These are phyloP conservation scores for Fraxinus paxiana DNA, from an alignment of 305 asterid species.

Conservation along the genomic window DNA sequence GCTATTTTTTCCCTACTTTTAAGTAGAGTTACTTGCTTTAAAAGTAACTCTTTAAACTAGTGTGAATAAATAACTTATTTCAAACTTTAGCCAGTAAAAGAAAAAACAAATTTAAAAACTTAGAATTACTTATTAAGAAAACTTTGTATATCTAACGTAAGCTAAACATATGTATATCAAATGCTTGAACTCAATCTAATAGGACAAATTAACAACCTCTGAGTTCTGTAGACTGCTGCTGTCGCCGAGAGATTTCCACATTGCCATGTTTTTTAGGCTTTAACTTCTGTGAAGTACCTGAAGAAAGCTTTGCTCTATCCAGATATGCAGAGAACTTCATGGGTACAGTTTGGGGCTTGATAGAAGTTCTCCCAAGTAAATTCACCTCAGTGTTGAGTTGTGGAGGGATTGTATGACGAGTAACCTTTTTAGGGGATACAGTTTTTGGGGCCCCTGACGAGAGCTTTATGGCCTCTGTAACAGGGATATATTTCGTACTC, in stretches of 20 bases:
- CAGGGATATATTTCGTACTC: conserved; percentile 39
- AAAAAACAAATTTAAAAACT: background rate
- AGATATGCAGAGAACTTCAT: background rate
- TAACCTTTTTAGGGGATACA: background rate
- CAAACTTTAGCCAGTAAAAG: background rate
- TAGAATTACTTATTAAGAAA: background rate
- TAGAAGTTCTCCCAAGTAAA: conserved; percentile 13
- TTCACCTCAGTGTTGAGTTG: conserved; percentile 12
- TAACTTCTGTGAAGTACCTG: conserved; percentile 16
- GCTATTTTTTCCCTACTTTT: background rate
- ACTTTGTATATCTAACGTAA: background rate
- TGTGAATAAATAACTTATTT: background rate
- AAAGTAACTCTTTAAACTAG: background rate
- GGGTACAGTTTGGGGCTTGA: conserved; percentile 17
- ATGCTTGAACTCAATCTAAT: background rate
- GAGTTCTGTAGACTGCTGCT: conserved; percentile 19
- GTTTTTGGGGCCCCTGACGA: conserved; percentile 30
- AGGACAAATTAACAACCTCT: conserved; percentile 29
- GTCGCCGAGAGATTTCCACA: conserved; percentile 4
- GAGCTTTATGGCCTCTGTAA: conserved; percentile 37
- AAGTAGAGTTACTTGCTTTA: background rate
- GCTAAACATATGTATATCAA: background rate
- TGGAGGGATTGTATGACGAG: conserved; percentile 6
- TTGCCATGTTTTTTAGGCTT: conserved; percentile 29
- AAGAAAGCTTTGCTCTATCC: conserved; percentile 12